These are phyloP conservation scores for Afroboletus lepidellus DNA, from an alignment of 1,284 basidiomycete genomes.

Conservation along the genomic window DNA sequence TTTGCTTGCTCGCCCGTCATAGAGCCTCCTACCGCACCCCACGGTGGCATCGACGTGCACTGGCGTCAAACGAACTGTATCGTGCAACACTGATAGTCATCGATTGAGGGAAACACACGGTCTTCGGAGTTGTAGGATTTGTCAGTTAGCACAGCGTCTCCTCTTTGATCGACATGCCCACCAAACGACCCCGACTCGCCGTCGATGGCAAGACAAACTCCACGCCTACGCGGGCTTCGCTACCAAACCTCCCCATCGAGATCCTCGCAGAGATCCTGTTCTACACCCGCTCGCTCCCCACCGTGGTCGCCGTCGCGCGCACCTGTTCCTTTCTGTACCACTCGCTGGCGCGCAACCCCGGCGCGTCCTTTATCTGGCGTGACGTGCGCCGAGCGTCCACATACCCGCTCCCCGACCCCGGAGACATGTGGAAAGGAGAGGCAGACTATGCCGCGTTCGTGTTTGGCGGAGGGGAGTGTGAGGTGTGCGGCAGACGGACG, in stretches of 20 bases:
- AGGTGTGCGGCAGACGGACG: constrained; percentile 47
- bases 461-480: constrained; percentile 56
- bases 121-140: too few relatives aligned
- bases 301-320: constrained; percentile 46
- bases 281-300: constrained; percentile 37
- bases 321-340: constrained; percentile 41
- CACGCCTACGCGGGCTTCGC: neutral
- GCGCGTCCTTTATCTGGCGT: constrained; percentile 44
- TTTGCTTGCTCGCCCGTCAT: too few relatives aligned
- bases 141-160: too few relatives aligned
- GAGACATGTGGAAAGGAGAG: constrained; percentile 36
- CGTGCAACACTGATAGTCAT: too few relatives aligned
- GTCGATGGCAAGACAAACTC: neutral
- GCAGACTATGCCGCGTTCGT: constrained; percentile 56
- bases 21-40: too few relatives aligned
- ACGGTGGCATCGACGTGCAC: too few relatives aligned
- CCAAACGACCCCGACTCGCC: constrained; percentile 5
- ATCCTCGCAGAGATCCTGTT: constrained; percentile 46
- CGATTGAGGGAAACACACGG: too few relatives aligned
- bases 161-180: neutral
- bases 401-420: constrained; percentile 38
- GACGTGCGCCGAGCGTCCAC: constrained; percentile 35
- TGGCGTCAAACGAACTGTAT: too few relatives aligned
- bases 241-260: constrained; percentile 42
- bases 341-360: constrained; percentile 35